phyloP scores from a whole-genome alignment of 1,284 basidiomycete species.

The Earliella scabrosa region DNA sequence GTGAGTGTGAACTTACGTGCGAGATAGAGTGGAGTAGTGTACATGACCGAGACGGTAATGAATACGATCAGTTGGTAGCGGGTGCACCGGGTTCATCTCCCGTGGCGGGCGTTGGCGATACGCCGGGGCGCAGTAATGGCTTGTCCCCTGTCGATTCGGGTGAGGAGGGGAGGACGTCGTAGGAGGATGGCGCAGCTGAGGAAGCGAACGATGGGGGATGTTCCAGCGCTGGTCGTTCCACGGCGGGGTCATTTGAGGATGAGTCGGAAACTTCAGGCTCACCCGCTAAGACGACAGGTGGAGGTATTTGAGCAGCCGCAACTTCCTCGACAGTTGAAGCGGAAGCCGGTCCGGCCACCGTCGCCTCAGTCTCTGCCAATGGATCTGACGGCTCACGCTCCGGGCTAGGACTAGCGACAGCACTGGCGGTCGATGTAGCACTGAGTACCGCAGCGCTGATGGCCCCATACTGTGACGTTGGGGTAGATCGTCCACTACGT shows the following conservation, averaged over 20 bases:
- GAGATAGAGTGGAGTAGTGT: constrained; percentile 10
- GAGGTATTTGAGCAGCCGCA: constrained; percentile 8
- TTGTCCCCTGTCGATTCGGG: constrained; percentile 41
- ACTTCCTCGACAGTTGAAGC: background rate
- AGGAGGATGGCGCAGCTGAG: constrained; percentile 34
- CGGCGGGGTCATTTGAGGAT: background rate
- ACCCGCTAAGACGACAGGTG: background rate
- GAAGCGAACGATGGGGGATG: constrained; percentile 33
- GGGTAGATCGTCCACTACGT: constrained; percentile 29
- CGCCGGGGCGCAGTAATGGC: constrained; percentile 33
- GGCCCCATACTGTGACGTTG: constrained; percentile 46
- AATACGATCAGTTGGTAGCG: constrained; percentile 2
- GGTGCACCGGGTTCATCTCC: constrained; percentile 14
- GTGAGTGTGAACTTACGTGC: constrained; percentile 3
- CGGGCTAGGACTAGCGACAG: constrained; percentile 29
- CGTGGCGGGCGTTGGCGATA: constrained; percentile 6
- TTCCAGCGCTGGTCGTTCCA: constrained; percentile 4
- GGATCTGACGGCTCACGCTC: constrained; percentile 1
- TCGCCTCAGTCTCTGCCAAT: background rate
- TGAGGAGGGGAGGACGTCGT: constrained; percentile 42
- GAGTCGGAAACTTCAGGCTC: background rate
- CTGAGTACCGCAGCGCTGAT: constrained; percentile 44
- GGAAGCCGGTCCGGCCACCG: background rate
- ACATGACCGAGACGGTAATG: constrained; percentile 3
- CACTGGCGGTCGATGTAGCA: constrained; percentile 48